Evolutionary conservation across 768 basidiomycete species (phyloP), one percentile per base, ranked within the genome.

Genomic region (Phaeolepiota aurea): DNA sequence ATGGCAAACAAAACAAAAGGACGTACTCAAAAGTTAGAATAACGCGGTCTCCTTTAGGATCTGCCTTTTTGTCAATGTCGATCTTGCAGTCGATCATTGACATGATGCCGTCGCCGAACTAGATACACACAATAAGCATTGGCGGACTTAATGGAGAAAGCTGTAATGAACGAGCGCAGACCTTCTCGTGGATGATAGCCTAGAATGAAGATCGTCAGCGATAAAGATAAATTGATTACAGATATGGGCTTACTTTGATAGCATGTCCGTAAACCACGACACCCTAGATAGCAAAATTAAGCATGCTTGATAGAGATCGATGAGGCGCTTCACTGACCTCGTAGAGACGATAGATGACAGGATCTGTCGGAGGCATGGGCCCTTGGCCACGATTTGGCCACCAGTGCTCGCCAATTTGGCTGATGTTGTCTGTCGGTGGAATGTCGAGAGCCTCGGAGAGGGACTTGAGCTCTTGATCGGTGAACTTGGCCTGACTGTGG

Each of bases 81-180:
- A 88, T 69, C 48, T 74, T 79, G 59, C 86, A 88, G 56, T 89
- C 86, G 43, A 88, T 87, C 82, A 88, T 85, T 14, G 82, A 84
- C 84, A 88, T 87, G 45, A 89, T 88, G 3, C 87, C 86, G 51
- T 89, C 87, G 3, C 87, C 87, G 47, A 87, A 88, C 82, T 85
- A 47, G 16, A n/a, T n/a, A n/a, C n/a, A n/a, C n/a, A 38, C 16
- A 23, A 4, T 48, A 19, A 32, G 36, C n/a, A n/a, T 42, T 9
- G 47, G 9, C 20, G 14, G 13, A 35, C 14, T n/a, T 34, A 2
- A 43, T 23, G 14, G 34, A 19, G 10, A 12, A 33, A 7, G 16
- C 33, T 19, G 32, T 23, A 1, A 19, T 15, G 22, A 34, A 19
- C 30, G 15, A 35, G 36, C n/a, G n/a, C 40, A 20, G 12, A 77